Base-by-base conservation (phyloP, 2,329 filamentous ascomycete genomes). In the Chalaropsis ovoidea region DNA sequence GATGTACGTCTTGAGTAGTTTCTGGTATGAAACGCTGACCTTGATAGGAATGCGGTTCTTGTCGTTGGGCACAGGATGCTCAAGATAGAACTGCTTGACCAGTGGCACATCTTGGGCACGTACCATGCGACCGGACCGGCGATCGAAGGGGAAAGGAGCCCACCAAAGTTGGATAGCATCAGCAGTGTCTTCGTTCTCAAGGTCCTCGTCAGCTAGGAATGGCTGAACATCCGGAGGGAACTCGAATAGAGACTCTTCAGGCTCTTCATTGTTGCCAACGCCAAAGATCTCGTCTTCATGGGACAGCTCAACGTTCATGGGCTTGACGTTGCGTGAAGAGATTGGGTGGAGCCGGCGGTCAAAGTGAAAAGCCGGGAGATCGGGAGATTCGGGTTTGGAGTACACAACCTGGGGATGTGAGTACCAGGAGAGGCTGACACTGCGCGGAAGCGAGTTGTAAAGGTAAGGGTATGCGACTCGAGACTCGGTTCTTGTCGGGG, bases 341-440 rank as follows among this genome's bases (percentile, higher is more conserved):
- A 99, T 96, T 0, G 95, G 95, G 73, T 97, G 96, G 75, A 99
- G 96, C 71, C 89, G 85, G n/a, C 92, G 90, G 73, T 97, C 94
- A 76, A 97, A 97, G 75, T 97, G 95, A 77, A 96, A 99, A 0
- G 94, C 92, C 1, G 94, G 94, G 65, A 99, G 80, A 72, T 89
- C 90, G 1, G 89, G 87, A 69, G 96, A 90, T 70, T 96, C 90
- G 1, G 90, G 86, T 70, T 88, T 86, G 67, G 90, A 88, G 74
- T 96, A 99, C 54, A 96, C 93, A 56, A 90, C 83, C 76, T 96
- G 94, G 49, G 94, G 94, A 72, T 95, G 82, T 47, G 93, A 96
- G 75, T 96, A 95, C 88, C 91, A 96, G 47, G 90, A 88, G 56
- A 96, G 80, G 74, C 93, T 89, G 39, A 99, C 94, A 72, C 94